Evolutionary conservation across 108 stramenopile species (phyloP), one percentile per base, ranked within the genome.

Genomic region (Skeletonema tropicum): DNA sequence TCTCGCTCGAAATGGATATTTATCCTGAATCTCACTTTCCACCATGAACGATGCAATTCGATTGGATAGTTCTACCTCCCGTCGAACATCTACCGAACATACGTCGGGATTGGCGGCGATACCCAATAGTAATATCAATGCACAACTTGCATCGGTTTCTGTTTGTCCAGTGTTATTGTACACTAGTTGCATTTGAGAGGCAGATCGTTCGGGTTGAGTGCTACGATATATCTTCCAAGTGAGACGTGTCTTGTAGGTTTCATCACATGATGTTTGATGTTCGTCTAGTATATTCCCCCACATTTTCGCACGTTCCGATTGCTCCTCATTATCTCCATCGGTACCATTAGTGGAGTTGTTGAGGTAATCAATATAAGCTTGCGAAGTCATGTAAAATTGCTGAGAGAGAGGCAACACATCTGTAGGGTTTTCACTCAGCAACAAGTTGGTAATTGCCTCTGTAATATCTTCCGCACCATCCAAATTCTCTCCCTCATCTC

Each of bases 1-100:
- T 1, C 11, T 6, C 7, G 74, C 66, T 49, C 46, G 65, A 42
- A 87, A 87, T 11, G 80, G 83, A 30, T 17, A 60, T 32, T 74
- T 11, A 58, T 77, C 45, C 31, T 77, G 33, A 31, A 73, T 19
- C 25, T 77, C 80, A 59, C 68, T 77, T 66, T 85, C 80, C 0
- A 58, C 60, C 58, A 68, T 21, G 60, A 60, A 75, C 21, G 42
- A 39, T 10, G 60, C 46, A 25, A 68, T 30, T 4, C 14, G 66
- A 68, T 75, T 75, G 3, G 33, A 10, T 9, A 38, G 45, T 35
- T 19, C 15, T 2, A 75, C 75, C 3, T 35, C 42, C 48, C 60
- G 13, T 14, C 57, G 63, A 29, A 68, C 15, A 31, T 75, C 75
- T 2, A 75, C 15, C 1, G 75, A 68, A 17, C 75, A 75, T 10